phyloP scores from a whole-genome alignment of 805 yeast genomes.

The Torulaspora delbrueckii region DNA sequence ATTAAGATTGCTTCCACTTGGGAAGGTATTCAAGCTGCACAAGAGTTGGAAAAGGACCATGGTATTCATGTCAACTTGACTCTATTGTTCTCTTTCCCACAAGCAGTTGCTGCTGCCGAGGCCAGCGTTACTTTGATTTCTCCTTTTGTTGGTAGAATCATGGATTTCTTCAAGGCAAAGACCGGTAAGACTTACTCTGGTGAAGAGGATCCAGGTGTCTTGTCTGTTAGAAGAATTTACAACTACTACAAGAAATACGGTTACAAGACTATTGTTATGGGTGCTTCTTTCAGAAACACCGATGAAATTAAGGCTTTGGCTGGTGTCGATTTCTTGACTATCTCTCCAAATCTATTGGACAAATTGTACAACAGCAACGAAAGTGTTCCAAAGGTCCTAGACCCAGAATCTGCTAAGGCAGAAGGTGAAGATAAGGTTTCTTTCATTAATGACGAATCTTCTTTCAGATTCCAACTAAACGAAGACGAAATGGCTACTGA shows the following conservation, averaged over 20 bases:
- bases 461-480: conserved; percentile 85
- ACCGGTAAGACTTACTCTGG: conserved; percentile 83
- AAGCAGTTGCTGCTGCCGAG: conserved; percentile 99
- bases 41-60: conserved; percentile 85
- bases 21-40: conserved; percentile 99
- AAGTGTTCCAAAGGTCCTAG: conserved; percentile 75
- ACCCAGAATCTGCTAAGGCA: conserved; percentile 55
- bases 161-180: conserved; percentile 95
- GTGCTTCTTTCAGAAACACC: conserved; percentile 97
- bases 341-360: conserved; percentile 88
- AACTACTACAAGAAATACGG: conserved; percentile 97
- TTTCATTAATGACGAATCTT: conserved; percentile 78
- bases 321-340: conserved; percentile 94
- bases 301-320: conserved; percentile 96
- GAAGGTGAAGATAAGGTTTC: conserved; percentile 61
- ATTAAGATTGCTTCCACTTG: conserved; percentile 97
- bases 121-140: conserved; percentile 94
- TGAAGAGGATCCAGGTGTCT: conserved; percentile 90
- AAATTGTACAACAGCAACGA: conserved; percentile 74
- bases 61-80: conserved; percentile 94
- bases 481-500: conserved; percentile 99
- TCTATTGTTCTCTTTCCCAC: conserved; percentile 86
- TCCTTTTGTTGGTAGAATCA: conserved; percentile 98
- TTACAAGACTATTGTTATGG: conserved; percentile 98
- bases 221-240: conserved; percentile 81